phyloP scores from a whole-genome alignment of 768 basidiomycete species.

The Tylopilus sp. region DNA sequence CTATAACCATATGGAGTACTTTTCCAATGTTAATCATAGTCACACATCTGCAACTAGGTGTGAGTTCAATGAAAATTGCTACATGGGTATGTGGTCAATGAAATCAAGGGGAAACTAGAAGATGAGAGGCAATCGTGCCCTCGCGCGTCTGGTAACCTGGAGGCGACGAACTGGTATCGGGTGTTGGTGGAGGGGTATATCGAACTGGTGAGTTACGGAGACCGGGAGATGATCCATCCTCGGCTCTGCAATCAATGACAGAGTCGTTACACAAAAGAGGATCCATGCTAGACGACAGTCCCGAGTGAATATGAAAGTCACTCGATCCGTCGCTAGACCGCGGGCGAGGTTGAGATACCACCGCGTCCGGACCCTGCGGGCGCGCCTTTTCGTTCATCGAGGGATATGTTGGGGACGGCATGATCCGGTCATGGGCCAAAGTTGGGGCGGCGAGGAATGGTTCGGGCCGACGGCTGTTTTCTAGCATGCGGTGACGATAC shows the following conservation, averaged over 20 bases:
- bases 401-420: not conserved
- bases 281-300: not conserved
- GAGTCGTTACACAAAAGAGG: not conserved
- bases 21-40: not conserved
- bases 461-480: not conserved
- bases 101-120: not conserved
- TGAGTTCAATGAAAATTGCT: no score
- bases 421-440: not conserved
- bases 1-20: not conserved
- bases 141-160: not conserved
- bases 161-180: not conserved
- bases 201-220: not conserved
- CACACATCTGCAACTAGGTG: no score
- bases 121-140: not conserved
- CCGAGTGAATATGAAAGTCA: not conserved
- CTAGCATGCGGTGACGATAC: not conserved
- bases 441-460: constrained; percentile 1
- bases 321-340: not conserved
- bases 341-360: not conserved
- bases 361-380: not conserved
- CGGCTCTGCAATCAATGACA: not conserved
- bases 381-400: constrained; percentile 3
- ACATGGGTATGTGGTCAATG: no score
- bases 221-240: not conserved
- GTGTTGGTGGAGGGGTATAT: not conserved